Evolutionary conservation across 2,329 filamentous ascomycete genomes (phyloP).

Genomic region (Lanzia echinophila): DNA sequence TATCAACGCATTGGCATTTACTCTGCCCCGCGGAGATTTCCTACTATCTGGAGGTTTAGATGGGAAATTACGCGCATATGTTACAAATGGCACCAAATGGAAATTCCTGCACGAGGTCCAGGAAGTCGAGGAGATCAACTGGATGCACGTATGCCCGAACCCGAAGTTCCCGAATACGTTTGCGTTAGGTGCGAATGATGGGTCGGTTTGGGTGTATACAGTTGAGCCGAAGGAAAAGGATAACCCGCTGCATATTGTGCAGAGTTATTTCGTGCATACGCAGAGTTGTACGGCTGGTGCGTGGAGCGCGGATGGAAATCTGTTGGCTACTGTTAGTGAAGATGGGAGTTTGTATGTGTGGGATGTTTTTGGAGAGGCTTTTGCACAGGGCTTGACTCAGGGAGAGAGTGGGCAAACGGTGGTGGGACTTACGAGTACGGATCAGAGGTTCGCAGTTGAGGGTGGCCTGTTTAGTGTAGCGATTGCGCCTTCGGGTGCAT

Average conservation of each 20-base stretch:
- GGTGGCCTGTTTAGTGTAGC: conserved; percentile 87
- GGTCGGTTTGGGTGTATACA: conserved; percentile 94
- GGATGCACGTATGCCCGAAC: conserved; percentile 71
- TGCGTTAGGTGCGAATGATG: conserved; percentile 82
- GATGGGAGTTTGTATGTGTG: conserved; percentile 86
- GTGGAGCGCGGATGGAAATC: conserved; percentile 81
- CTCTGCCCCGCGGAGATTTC: conserved; percentile 74
- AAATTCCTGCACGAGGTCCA: conserved; percentile 69
- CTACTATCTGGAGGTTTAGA: conserved; percentile 84
- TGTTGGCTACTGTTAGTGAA: conserved; percentile 84
- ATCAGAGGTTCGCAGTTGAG: conserved; percentile 87
- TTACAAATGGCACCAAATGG: conserved; percentile 47
- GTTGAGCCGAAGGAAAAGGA: conserved; percentile 60
- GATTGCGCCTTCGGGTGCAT: conserved; percentile 69
- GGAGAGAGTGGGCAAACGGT: conserved; percentile 55
- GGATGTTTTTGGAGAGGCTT: conserved; percentile 46
- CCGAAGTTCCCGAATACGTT: conserved; percentile 68
- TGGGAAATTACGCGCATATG: conserved; percentile 63
- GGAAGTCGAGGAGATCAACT: conserved; percentile 94
- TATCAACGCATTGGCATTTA: conserved; percentile 81
- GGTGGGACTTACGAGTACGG: conserved; percentile 68
- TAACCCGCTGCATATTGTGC: conserved; percentile 69
- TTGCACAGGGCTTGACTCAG: conserved; percentile 47
- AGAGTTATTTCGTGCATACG: conserved; percentile 89
- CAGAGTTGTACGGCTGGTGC: conserved; percentile 78